These are phyloP conservation scores for Trichoderma sp. DNA, from an alignment of 2,329 filamentous ascomycete genomes.

Conservation along the genomic window DNA sequence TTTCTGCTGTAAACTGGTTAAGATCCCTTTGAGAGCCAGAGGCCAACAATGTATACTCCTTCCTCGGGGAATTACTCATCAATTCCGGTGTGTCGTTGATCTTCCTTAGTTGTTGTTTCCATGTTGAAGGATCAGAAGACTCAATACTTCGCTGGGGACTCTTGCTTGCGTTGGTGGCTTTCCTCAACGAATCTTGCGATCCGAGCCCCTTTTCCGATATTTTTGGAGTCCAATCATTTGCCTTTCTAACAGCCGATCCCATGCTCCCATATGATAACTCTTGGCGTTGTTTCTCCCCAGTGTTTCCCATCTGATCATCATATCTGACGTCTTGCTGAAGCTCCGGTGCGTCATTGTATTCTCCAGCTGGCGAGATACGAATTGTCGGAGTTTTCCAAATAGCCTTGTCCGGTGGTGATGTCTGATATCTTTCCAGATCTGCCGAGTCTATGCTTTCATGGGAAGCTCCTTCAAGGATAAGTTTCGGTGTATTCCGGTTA, in stretches of 20 bases:
- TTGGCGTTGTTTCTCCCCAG: background rate
- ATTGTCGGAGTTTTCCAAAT: background rate
- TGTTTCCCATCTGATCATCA: background rate
- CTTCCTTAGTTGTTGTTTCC: conserved; percentile 15
- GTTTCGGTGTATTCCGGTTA: background rate
- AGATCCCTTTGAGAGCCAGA: background rate
- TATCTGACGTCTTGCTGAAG: background rate
- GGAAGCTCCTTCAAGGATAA: background rate
- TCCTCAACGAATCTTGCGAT: background rate
- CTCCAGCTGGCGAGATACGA: background rate
- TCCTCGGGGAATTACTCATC: background rate
- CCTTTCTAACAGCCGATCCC: background rate
- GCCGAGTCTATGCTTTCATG: background rate
- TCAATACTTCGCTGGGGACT: background rate
- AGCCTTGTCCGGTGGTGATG: background rate
- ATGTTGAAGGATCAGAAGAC: conserved; percentile 1
- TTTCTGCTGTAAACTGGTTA: background rate
- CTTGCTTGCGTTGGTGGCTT: background rate
- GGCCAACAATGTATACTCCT: background rate
- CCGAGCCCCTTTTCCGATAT: background rate
- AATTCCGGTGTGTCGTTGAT: background rate
- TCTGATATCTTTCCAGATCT: background rate
- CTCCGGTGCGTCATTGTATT: background rate
- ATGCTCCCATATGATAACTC: background rate
- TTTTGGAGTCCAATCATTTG: background rate